Conservation (phyloP, 2,329 filamentous ascomycete species). For the Colletotrichum shisoi region DNA sequence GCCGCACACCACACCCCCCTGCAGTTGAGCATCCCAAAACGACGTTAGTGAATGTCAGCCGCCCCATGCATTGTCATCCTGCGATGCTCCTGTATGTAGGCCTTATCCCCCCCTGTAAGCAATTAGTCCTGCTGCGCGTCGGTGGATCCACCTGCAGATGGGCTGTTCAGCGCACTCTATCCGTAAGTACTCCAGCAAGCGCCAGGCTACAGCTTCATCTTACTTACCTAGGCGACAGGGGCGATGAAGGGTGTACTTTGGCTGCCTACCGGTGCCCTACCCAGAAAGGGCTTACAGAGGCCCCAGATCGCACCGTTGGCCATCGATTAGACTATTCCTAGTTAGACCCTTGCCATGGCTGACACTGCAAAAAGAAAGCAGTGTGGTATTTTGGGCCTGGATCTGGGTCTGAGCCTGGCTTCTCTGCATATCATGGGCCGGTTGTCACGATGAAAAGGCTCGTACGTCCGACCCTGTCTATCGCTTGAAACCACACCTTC, state of each 20-base stretch:
- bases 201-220: conserved; percentile 10
- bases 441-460: background rate
- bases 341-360: background rate
- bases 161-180: conserved; percentile 1
- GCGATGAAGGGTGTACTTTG: conserved; percentile 1
- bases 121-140: conserved; percentile 17
- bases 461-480: background rate
- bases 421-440: background rate
- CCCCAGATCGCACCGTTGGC: background rate
- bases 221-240: conserved; percentile 22
- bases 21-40: conserved; percentile 34
- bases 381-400: background rate
- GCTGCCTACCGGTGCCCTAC: conserved; percentile 25
- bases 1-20: conserved; percentile 23
- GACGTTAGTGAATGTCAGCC: conserved; percentile 34
- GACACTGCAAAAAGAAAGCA: background rate
- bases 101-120: conserved; percentile 29
- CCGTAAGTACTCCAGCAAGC: background rate
- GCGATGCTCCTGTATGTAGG: conserved; percentile 29
- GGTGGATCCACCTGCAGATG: conserved; percentile 12
- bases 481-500: background rate
- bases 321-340: background rate
- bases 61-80: conserved; percentile 33
- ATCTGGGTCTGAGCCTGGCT: background rate
- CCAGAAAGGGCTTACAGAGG: conserved; percentile 2